phyloP scores from a whole-genome alignment of 2,329 filamentous ascomycete genomes.

The Emmonsiellopsis sp. region DNA sequence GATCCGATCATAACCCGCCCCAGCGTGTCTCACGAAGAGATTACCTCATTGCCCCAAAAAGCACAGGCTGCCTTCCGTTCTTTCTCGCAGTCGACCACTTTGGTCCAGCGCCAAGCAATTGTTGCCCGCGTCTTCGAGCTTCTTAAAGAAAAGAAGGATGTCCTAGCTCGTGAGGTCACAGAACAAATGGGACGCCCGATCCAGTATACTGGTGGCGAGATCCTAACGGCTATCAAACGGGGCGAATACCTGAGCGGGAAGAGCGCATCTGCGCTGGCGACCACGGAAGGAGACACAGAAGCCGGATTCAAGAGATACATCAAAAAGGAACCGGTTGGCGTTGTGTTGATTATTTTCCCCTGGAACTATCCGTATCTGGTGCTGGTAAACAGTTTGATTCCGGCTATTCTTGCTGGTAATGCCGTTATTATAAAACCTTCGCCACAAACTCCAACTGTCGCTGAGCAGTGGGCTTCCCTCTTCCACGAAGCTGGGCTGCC shows the following conservation, averaged over 20 bases:
- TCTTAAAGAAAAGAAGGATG: constrained; percentile 64
- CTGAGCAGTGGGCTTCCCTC: constrained; percentile 68
- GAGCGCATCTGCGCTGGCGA: constrained; percentile 65
- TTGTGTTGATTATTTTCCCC: constrained; percentile 80
- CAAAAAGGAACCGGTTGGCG: constrained; percentile 77
- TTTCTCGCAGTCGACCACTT: constrained; percentile 67
- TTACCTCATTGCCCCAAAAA: constrained; percentile 61
- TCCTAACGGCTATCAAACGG: constrained; percentile 75
- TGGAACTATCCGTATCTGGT: constrained; percentile 98
- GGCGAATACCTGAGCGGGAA: constrained; percentile 60
- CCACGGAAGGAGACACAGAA: constrained; percentile 69
- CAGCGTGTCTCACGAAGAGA: constrained; percentile 61
- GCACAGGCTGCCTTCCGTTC: constrained; percentile 67
- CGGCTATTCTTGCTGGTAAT: constrained; percentile 84
- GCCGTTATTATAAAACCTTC: constrained; percentile 90
- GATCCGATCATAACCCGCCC: constrained; percentile 71
- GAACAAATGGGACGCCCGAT: constrained; percentile 95
- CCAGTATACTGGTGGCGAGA: constrained; percentile 72
- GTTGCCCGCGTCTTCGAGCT: constrained; percentile 69
- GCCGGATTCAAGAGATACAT: constrained; percentile 87
- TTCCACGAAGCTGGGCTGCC: constrained; percentile 77
- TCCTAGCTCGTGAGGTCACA: constrained; percentile 73
- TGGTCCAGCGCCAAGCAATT: constrained; percentile 69
- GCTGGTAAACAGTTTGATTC: constrained; percentile 83
- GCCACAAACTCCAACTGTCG: constrained; percentile 87